Base-by-base conservation (phyloP, 768 basidiomycete species). In the Chlorophyllum brunneum region DNA sequence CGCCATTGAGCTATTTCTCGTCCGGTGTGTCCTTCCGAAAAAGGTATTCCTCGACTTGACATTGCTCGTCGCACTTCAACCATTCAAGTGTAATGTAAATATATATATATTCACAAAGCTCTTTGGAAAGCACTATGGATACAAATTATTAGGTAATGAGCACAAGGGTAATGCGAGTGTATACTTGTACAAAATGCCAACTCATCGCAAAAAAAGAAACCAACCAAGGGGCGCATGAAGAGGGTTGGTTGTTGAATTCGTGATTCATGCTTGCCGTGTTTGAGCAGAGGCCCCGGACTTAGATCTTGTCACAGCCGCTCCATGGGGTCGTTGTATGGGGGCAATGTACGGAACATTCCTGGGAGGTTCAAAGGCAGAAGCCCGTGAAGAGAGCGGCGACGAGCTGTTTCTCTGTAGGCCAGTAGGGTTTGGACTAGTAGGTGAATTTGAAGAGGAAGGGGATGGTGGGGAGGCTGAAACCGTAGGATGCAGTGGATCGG, bases 241-340 rank as follows among this genome's bases (percentile, higher is more conserved):
- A 10, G 18, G 18, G 13, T 31, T 9, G 33, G 10, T 18, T 30
- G 16, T 27, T 24, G 27, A 42, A 11, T 11, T 27, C 11, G 10
- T 38, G 9, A 13, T 29, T 49, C 27, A 38, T 49, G 20, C 38
- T 5, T 49, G 48, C 31, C 48, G 48, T 49, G 48, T 40, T 39
- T 30, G 48, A 3, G 48, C 20, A 7, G 48, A 49, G 5, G 38
- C 48, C 30, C 48, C 48, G 30, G 48, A 49, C 26, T 49, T 49
- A 13, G 48, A 49, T 49, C 48, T 39, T 23, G 48, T 30, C 5
- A 49, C 37, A 4, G 38, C 27, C 18, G 48, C 48, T 23, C 48
- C 48, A 22, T 26, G 30, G 9, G 48, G 48, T 40, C 48, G 26
- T n/a, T 49, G 48, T 11, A 49, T 49, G 11, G 48, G 48, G 13